These are phyloP conservation scores for Phanerodontia chrysosporium DNA, from an alignment of 768 basidiomycete species.

Conservation along the genomic window DNA sequence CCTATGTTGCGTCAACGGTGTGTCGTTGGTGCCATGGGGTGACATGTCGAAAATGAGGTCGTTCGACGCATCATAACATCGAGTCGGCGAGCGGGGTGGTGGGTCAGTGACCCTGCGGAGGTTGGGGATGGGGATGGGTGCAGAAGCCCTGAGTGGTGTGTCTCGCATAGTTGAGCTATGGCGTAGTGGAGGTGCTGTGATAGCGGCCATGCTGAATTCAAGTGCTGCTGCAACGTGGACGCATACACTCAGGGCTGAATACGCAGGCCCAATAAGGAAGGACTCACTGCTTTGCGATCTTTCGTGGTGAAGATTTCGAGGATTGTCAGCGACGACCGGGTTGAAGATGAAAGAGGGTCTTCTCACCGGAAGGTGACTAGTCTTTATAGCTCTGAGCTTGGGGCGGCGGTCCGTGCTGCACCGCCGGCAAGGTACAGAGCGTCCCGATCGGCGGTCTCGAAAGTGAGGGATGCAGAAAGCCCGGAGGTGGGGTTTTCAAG, in stretches of 20 bases:
- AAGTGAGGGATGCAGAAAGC: neutral
- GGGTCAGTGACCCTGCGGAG: slow-evolving; percentile 11
- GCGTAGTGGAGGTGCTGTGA: slow-evolving; percentile 6
- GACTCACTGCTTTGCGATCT: slow-evolving; percentile 1
- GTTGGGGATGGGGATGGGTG: slow-evolving; percentile 18
- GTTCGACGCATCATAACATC: slow-evolving; percentile 28
- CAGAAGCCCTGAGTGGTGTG: slow-evolving; percentile 5
- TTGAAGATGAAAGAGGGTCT: neutral
- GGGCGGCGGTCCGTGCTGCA: neutral
- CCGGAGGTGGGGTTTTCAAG: neutral
- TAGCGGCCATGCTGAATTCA: neutral
- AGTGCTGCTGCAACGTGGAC: neutral
- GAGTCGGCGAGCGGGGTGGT: slow-evolving; percentile 24
- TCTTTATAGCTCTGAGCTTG: neutral
- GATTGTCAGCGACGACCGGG: neutral
- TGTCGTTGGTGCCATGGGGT: slow-evolving; percentile 25
- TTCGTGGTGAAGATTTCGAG: neutral
- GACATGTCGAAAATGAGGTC: slow-evolving; percentile 56
- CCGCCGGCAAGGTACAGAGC: slow-evolving; percentile 2
- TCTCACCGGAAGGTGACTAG: neutral
- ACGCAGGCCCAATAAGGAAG: neutral
- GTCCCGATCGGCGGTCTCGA: slow-evolving; percentile 6
- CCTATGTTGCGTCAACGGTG: slow-evolving; percentile 10
- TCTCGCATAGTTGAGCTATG: slow-evolving; percentile 6
- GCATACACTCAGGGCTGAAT: neutral